Percentiles rank a stretch among this genome's conserved stretches.
Evolutionary conservation across 495 filamentous ascomycete species (phyloP).

Genomic region (Penicillium coffeae): DNA sequence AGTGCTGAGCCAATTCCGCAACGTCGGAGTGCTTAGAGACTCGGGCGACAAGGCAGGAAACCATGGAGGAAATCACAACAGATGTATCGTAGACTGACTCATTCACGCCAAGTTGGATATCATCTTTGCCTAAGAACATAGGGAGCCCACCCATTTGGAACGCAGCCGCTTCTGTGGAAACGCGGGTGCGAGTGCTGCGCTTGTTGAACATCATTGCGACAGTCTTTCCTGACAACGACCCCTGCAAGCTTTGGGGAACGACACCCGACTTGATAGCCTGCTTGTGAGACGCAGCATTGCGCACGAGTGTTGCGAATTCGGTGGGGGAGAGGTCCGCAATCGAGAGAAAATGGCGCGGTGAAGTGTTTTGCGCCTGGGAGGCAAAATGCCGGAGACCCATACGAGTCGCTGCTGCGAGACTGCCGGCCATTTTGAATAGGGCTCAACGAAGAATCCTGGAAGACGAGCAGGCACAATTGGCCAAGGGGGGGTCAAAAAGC

Average conservation of each 20-base stretch:
- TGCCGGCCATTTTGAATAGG: constrained; percentile 29
- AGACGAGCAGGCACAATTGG: constrained; percentile 14
- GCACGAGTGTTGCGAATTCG: constrained; percentile 77
- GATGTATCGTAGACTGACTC: constrained; percentile 88
- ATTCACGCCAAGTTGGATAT: constrained; percentile 96
- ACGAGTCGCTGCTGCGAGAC: constrained; percentile 55
- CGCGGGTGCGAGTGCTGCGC: constrained; percentile 83
- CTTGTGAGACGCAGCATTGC: constrained; percentile 75
- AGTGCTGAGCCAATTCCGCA: constrained; percentile 70
- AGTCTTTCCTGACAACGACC: constrained; percentile 66
- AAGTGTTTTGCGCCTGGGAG: constrained; percentile 31
- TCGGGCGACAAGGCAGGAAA: constrained; percentile 82
- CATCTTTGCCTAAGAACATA: constrained; percentile 91
- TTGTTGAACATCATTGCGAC: constrained; percentile 96
- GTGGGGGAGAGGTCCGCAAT: constrained; percentile 76
- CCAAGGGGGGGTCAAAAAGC: background rate
- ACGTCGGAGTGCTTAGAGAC: constrained; percentile 83
- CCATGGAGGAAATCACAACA: constrained; percentile 88
- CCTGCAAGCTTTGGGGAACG: constrained; percentile 53
- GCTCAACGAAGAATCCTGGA: background rate
- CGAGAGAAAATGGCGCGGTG: constrained; percentile 80
- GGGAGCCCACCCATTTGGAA: constrained; percentile 82
- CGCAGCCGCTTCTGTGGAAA: constrained; percentile 87
- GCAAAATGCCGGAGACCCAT: constrained; percentile 37
- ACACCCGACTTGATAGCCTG: constrained; percentile 68